phyloP scores from a whole-genome alignment of 805 yeast species.

The Spathaspora arborariae region DNA sequence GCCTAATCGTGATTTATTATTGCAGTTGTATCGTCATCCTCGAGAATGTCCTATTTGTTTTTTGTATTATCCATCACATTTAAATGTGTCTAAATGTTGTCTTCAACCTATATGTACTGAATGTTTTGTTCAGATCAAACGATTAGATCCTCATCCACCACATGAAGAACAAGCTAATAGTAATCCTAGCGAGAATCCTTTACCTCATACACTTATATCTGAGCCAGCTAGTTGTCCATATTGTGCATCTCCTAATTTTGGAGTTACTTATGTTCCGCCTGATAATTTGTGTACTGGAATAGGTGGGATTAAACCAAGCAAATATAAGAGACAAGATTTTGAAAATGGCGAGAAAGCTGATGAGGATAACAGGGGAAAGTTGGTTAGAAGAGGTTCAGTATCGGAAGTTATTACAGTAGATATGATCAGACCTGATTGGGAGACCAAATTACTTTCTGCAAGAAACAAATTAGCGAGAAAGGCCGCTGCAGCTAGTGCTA shows the following conservation, averaged over 20 bases:
- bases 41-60: conserved; percentile 95
- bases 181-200: conserved; percentile 31
- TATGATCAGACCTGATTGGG: conserved; percentile 91
- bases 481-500: conserved; percentile 91
- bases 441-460: conserved; percentile 64
- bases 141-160: conserved; percentile 91
- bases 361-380: background rate
- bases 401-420: conserved; percentile 77
- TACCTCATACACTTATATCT: conserved; percentile 66
- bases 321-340: conserved; percentile 17
- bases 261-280: conserved; percentile 76
- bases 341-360: conserved; percentile 6
- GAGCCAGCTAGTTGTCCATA: conserved; percentile 93
- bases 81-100: conserved; percentile 85
- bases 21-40: conserved; percentile 61
- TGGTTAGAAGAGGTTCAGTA: conserved; percentile 32
- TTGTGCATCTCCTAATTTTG: conserved; percentile 84
- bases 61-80: conserved; percentile 71
- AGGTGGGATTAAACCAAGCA: conserved; percentile 50
- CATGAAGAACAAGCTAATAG: conserved; percentile 47
- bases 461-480: conserved; percentile 74
- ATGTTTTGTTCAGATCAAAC: conserved; percentile 92
- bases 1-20: conserved; percentile 44
- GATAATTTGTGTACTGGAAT: conserved; percentile 50
- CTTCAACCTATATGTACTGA: conserved; percentile 92